phyloP scores from a whole-genome alignment of 805 yeast genomes.

The Metschnikowia kunwiensis region DNA sequence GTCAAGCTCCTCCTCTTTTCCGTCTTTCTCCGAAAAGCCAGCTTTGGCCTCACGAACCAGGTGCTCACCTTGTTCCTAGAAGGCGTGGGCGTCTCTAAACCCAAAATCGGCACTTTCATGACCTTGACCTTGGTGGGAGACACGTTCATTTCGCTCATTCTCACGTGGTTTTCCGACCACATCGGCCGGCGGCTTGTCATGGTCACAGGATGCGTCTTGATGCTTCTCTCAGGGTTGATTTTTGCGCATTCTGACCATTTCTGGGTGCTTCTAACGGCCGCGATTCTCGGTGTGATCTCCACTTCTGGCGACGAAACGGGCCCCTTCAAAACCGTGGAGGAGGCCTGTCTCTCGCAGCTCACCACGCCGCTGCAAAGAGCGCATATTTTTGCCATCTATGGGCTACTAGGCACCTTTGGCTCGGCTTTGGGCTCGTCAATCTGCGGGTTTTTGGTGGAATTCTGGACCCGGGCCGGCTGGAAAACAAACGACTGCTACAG shows the following conservation, averaged over 20 bases:
- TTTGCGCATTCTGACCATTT: constrained; percentile 59
- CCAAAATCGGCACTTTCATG: constrained; percentile 74
- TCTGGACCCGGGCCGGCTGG: constrained; percentile 33
- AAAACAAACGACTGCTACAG: constrained; percentile 48
- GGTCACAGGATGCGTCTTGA: constrained; percentile 59
- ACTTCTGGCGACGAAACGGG: constrained; percentile 91
- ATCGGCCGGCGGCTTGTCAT: constrained; percentile 69
- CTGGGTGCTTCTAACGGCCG: constrained; percentile 58
- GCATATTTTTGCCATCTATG: constrained; percentile 72
- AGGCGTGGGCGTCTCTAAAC: constrained; percentile 51
- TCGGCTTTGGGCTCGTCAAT: constrained; percentile 67
- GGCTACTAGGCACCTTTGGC: constrained; percentile 66
- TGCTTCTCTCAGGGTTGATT: constrained; percentile 63
- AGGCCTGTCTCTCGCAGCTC: constrained; percentile 75
- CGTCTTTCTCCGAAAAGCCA: constrained; percentile 65
- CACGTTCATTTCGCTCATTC: constrained; percentile 60
- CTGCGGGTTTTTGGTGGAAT: constrained; percentile 59
- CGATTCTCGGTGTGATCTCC: constrained; percentile 80
- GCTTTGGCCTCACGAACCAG: constrained; percentile 79
- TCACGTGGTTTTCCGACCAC: constrained; percentile 75
- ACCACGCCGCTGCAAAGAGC: constrained; percentile 65
- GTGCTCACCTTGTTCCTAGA: constrained; percentile 66
- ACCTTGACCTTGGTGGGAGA: constrained; percentile 78
- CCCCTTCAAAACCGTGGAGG: constrained; percentile 84
- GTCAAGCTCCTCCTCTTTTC: constrained; percentile 63